Evolutionary conservation across 495 filamentous ascomycete genomes (phyloP).

Genomic region (Penicillium pancosmium): DNA sequence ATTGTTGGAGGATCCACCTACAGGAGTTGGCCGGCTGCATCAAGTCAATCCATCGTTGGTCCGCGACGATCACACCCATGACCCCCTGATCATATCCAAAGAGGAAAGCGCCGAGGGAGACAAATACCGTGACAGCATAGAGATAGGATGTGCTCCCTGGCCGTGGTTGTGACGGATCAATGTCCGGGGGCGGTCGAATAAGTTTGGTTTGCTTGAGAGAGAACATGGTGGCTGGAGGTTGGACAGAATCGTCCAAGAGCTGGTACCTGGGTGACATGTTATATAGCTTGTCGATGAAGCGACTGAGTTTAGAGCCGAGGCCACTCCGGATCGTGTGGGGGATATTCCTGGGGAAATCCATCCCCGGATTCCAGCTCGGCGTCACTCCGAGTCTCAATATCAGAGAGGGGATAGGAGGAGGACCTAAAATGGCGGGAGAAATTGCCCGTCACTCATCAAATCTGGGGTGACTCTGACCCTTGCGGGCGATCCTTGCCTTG

Average conservation of each 20-base stretch:
- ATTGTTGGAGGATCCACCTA: not conserved
- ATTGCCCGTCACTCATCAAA: not conserved
- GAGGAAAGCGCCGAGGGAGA: constrained; percentile 66
- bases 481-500: constrained; percentile 3
- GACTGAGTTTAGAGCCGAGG: not conserved
- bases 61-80: constrained; percentile 70
- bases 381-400: not conserved
- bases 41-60: constrained; percentile 27
- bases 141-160: constrained; percentile 14
- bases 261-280: constrained; percentile 2
- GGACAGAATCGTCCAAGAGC: not conserved
- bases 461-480: not conserved
- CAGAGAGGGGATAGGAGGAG: not conserved
- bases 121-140: constrained; percentile 39
- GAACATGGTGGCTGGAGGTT: constrained; percentile 6
- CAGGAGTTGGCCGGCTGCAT: constrained; percentile 27
- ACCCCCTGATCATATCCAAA: constrained; percentile 67
- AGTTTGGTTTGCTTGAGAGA: constrained; percentile 23
- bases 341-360: not conserved
- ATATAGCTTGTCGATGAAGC: not conserved
- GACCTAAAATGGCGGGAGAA: not conserved
- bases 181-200: constrained; percentile 20
- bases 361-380: not conserved
- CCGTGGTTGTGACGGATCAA: constrained; percentile 3
- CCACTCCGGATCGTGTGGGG: not conserved